phyloP scores from a whole-genome alignment of 2,329 filamentous ascomycete genomes.

The Clarireedia homoeocarpa region DNA sequence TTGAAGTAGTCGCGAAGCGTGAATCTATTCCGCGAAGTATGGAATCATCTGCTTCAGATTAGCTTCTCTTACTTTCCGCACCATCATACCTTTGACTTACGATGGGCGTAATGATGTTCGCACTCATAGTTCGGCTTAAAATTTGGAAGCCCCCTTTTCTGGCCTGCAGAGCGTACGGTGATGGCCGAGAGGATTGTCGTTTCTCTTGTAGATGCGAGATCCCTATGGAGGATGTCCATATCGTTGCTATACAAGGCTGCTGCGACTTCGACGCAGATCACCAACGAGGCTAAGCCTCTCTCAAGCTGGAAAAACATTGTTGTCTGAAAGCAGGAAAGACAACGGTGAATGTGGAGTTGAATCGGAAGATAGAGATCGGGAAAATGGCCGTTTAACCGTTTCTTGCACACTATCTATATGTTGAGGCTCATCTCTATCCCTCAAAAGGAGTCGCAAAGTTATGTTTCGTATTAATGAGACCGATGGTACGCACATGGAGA shows the following conservation, averaged over 20 bases:
- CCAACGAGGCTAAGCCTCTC: background rate
- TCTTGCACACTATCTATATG: background rate
- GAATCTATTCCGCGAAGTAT: conserved; percentile 8
- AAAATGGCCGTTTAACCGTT: background rate
- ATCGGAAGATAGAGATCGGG: background rate
- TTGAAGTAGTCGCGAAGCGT: conserved; percentile 13
- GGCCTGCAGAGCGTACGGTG: conserved; percentile 1
- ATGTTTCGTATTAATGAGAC: too few species aligned
- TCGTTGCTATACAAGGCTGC: background rate
- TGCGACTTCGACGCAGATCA: background rate
- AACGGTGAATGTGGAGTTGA: background rate
- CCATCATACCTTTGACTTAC: conserved; percentile 2
- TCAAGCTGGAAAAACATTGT: background rate
- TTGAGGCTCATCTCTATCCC: background rate
- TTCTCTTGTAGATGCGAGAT: background rate
- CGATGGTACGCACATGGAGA: background rate
- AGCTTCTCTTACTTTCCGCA: background rate
- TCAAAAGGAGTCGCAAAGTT: too few species aligned
- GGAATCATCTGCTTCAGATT: background rate
- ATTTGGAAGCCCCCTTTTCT: background rate
- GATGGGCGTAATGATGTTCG: conserved; percentile 15
- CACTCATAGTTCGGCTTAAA: conserved; percentile 12
- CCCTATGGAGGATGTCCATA: background rate
- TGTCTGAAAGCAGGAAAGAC: background rate
- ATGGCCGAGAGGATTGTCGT: conserved; percentile 1